Percentiles rank a stretch among this genome's conserved stretches.
Evolutionary conservation across 2,329 filamentous ascomycete genomes (phyloP).

Genomic region (Ophiostoma piceae): DNA sequence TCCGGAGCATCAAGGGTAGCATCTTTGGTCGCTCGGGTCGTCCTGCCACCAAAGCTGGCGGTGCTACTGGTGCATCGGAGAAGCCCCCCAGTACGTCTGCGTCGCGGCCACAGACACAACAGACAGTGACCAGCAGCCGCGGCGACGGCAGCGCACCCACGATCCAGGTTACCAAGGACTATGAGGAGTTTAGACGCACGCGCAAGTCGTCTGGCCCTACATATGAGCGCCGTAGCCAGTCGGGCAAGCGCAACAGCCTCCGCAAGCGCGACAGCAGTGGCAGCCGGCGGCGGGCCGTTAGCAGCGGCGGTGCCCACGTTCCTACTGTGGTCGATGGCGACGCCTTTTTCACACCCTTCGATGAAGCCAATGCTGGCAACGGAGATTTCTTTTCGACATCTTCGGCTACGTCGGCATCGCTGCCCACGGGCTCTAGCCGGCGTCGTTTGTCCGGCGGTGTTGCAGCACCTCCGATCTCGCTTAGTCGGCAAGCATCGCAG

Average conservation of each 20-base stretch:
- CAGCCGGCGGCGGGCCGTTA: constrained; percentile 44
- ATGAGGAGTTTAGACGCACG: constrained; percentile 36
- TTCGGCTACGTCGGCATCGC: constrained; percentile 41
- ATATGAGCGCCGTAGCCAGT: constrained; percentile 41
- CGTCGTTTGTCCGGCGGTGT: constrained; percentile 32
- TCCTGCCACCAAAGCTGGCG: constrained; percentile 37
- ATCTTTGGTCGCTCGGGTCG: constrained; percentile 62
- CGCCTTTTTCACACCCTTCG: constrained; percentile 46
- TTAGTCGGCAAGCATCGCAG: constrained; percentile 41
- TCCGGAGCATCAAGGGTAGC: constrained; percentile 65
- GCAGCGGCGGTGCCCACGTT: constrained; percentile 35
- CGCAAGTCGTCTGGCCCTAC: constrained; percentile 34
- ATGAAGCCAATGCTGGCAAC: constrained; percentile 33
- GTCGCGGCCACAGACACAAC: constrained; percentile 41
- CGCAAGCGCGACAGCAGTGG: constrained; percentile 49
- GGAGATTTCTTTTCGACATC: constrained; percentile 44
- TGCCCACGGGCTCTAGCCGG: constrained; percentile 37
- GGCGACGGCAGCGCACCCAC: constrained; percentile 48
- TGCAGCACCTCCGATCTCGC: constrained; percentile 34
- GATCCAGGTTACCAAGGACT: constrained; percentile 70
- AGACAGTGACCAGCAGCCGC: constrained; percentile 38
- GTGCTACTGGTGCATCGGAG: constrained; percentile 28
- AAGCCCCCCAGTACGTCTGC: constrained; percentile 32
- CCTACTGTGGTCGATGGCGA: constrained; percentile 45
- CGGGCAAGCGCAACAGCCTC: constrained; percentile 47